Evolutionary conservation across 1,284 basidiomycete species (phyloP).

Genomic region (Tilletiaria anomala): DNA sequence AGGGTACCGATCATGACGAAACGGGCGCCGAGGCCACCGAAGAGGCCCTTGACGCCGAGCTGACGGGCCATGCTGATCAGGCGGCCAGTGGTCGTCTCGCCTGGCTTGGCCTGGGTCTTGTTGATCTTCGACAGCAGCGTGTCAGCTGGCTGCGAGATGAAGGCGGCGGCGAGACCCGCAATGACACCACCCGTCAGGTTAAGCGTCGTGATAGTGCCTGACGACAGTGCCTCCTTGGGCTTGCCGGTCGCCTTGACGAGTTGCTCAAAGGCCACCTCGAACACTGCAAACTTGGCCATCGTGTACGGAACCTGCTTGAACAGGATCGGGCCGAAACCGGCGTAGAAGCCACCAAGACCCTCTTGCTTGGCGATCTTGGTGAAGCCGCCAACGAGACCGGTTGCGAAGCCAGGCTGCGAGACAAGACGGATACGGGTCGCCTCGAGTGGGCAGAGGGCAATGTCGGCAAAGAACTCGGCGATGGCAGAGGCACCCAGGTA

Average conservation of each 20-base stretch:
- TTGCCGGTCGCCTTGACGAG: slow-evolving; percentile 44
- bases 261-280: too few species aligned
- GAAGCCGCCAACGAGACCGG: slow-evolving; percentile 36
- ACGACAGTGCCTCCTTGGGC: slow-evolving; percentile 43
- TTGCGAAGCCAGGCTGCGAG: slow-evolving; percentile 36
- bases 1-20: slow-evolving; percentile 41
- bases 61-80: slow-evolving; percentile 43
- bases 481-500: slow-evolving; percentile 38
- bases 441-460: slow-evolving; percentile 39
- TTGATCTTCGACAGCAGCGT: slow-evolving; percentile 47
- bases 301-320: slow-evolving; percentile 40
- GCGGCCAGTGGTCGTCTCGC: slow-evolving; percentile 45
- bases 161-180: slow-evolving; percentile 38
- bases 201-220: slow-evolving; percentile 24
- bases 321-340: slow-evolving; percentile 43
- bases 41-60: slow-evolving; percentile 46
- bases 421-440: slow-evolving; percentile 40
- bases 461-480: slow-evolving; percentile 40
- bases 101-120: slow-evolving; percentile 48
- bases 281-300: too few species aligned
- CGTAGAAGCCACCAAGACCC: slow-evolving; percentile 38
- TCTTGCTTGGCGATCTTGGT: slow-evolving; percentile 32
- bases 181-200: slow-evolving; percentile 38
- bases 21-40: slow-evolving; percentile 44
- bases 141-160: slow-evolving; percentile 39